Evolutionary conservation across 2,329 filamentous ascomycete genomes (phyloP).

Genomic region (Scytalidium sp.): DNA sequence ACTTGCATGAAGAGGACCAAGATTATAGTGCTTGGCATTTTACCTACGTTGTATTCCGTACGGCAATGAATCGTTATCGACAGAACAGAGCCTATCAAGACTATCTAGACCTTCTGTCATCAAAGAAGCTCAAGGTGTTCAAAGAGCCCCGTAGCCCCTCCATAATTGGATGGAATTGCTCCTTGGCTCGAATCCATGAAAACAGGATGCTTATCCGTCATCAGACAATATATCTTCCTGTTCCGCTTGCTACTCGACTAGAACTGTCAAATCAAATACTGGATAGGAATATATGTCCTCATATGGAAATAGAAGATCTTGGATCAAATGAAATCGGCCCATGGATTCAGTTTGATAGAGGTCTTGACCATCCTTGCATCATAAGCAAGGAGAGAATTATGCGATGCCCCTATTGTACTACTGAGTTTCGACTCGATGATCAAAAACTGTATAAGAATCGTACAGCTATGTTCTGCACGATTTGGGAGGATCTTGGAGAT

Average conservation of each 20-base stretch:
- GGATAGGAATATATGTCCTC: constrained; percentile 6
- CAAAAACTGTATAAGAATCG: constrained; percentile 7
- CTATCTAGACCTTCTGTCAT: not conserved
- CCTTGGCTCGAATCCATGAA: not conserved
- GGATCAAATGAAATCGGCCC: too few species aligned
- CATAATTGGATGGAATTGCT: not conserved
- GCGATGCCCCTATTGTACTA: constrained; percentile 7
- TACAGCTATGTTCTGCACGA: constrained; percentile 10
- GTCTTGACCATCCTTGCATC: not conserved
- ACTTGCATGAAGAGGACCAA: constrained; percentile 1
- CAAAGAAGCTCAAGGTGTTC: not conserved
- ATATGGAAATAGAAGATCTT: too few species aligned
- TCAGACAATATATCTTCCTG: not conserved
- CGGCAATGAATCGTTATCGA: constrained; percentile 12
- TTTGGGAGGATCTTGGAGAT: constrained; percentile 13
- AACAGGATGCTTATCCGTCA: not conserved
- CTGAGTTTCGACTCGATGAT: constrained; percentile 12
- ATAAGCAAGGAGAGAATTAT: not conserved
- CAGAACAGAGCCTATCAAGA: not conserved
- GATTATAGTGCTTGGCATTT: constrained; percentile 9
- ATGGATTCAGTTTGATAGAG: constrained; percentile 5
- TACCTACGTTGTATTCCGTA: constrained; percentile 11
- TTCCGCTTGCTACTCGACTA: too few species aligned
- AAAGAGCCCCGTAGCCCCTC: not conserved
- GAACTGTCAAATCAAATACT: not conserved